Conservation (phyloP, 2,329 filamentous ascomycete species). For the Endoconidiophora polonica region DNA sequence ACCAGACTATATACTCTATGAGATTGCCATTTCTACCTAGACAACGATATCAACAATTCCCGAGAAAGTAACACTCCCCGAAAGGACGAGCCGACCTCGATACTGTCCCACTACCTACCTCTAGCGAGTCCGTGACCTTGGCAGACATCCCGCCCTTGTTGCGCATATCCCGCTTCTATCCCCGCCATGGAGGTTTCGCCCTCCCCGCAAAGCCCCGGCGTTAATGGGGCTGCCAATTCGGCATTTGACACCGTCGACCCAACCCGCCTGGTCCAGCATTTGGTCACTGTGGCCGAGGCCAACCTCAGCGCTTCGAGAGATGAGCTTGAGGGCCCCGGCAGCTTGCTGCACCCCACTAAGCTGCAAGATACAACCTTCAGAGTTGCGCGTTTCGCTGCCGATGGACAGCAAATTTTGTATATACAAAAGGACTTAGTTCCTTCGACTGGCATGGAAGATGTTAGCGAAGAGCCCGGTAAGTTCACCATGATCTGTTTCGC, state of each 20-base stretch:
- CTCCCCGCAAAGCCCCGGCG: constrained; percentile 26
- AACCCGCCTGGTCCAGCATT: constrained; percentile 52
- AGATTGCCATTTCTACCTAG: too few species aligned
- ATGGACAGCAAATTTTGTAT: constrained; percentile 76
- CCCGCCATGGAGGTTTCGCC: constrained; percentile 35
- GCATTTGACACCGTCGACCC: constrained; percentile 46
- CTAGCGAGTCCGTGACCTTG: too few species aligned
- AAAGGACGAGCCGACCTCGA: too few species aligned
- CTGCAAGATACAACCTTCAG: constrained; percentile 69
- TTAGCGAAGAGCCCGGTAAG: constrained; percentile 29
- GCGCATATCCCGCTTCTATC: not conserved
- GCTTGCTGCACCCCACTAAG: constrained; percentile 57
- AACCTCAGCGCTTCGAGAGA: constrained; percentile 57
- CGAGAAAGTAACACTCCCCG: too few species aligned
- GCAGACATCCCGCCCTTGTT: not conserved
- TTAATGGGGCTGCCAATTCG: constrained; percentile 30
- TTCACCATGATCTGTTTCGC: not conserved
- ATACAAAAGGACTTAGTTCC: constrained; percentile 65
- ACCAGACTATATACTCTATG: too few species aligned
- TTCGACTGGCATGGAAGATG: constrained; percentile 35
- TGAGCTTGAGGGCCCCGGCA: constrained; percentile 68
- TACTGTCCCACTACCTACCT: too few species aligned
- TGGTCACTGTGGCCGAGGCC: constrained; percentile 52
- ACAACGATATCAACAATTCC: too few species aligned
- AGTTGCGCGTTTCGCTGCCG: constrained; percentile 77